These are phyloP conservation scores for Trichoderma simmonsii DNA, from an alignment of 2,329 filamentous ascomycete genomes.

Conservation along the genomic window DNA sequence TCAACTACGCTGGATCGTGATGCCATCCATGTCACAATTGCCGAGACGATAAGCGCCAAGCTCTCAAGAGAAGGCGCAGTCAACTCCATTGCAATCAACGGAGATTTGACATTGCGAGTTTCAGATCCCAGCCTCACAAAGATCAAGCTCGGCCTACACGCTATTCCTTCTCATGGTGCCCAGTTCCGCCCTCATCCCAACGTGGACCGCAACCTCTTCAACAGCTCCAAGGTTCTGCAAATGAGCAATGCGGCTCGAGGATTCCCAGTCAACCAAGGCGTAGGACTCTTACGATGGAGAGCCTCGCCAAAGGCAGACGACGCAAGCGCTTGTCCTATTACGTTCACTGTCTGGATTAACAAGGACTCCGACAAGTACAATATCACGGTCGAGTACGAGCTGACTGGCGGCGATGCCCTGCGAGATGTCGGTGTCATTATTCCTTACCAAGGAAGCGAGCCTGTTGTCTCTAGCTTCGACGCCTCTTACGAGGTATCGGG, in stretches of 20 bases:
- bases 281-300: conserved; percentile 91
- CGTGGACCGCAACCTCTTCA: conserved; percentile 87
- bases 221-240: conserved; percentile 77
- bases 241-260: conserved; percentile 83
- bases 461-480: conserved; percentile 87
- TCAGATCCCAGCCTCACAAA: conserved; percentile 86
- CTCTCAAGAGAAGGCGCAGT: conserved; percentile 83
- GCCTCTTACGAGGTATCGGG: conserved; percentile 91
- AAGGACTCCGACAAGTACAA: conserved; percentile 80
- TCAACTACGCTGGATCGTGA: conserved; percentile 74
- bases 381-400: conserved; percentile 93
- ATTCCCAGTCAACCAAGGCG: conserved; percentile 91
- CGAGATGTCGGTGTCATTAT: conserved; percentile 85
- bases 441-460: conserved; percentile 81
- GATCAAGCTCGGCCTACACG: conserved; percentile 77
- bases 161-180: conserved; percentile 74
- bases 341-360: conserved; percentile 97
- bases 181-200: conserved; percentile 97
- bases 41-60: conserved; percentile 86
- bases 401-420: conserved; percentile 74
- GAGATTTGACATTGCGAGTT: conserved; percentile 88
- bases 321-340: conserved; percentile 78
- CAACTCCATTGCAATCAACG: conserved; percentile 83
- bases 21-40: conserved; percentile 82
- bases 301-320: conserved; percentile 79